Evolutionary conservation across 129 eudicot species (phyloP).

Genomic region (Lactuca sativa): DNA sequence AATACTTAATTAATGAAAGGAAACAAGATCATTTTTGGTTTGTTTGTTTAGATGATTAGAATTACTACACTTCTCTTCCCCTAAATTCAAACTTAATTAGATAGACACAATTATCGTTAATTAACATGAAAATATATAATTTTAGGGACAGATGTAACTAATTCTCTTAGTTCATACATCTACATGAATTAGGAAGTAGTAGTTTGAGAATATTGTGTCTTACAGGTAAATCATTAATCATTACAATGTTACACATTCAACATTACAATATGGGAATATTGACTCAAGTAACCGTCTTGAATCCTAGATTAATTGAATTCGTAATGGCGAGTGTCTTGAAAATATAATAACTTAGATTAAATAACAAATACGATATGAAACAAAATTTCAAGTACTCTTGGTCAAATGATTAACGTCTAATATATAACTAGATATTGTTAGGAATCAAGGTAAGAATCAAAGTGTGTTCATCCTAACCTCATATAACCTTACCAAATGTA

Average conservation of each 20-base stretch:
- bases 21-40: not conserved
- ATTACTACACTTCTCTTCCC: not conserved
- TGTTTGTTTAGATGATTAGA: not conserved
- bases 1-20: too few species aligned
- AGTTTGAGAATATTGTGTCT: not conserved
- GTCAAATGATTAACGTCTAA: too few species aligned
- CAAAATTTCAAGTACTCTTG: too few species aligned
- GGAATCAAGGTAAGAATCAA: too few species aligned
- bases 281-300: not conserved
- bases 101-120: not conserved
- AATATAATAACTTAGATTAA: too few species aligned
- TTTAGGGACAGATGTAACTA: not conserved
- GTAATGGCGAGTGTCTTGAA: not conserved
- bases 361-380: too few species aligned
- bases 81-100: not conserved
- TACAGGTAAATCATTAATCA: not conserved
- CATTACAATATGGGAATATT: not conserved
- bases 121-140: not conserved
- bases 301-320: not conserved
- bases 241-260: not conserved
- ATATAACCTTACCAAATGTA: too few species aligned
- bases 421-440: too few species aligned
- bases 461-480: too few species aligned
- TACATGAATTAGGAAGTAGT: not conserved
- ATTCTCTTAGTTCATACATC: not conserved